A percentile compares a stretch with the other conserved stretches of the same genome.
Evolutionary conservation across 2,329 filamentous ascomycete species (phyloP).

Genomic region (Ampelomyces quisqualis): DNA sequence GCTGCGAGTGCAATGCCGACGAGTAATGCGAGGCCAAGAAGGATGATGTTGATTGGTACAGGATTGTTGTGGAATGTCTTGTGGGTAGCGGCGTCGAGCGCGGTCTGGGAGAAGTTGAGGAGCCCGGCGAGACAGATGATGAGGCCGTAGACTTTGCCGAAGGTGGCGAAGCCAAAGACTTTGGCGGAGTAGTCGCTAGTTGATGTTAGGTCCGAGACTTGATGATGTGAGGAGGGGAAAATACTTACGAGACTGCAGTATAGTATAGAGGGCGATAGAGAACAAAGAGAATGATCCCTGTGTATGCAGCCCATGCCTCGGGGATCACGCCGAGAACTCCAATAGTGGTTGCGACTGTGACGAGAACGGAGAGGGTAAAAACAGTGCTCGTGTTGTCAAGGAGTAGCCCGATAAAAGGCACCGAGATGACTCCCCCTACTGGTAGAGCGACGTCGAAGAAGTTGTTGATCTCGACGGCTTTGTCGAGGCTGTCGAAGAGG

Average conservation of each 20-base stretch:
- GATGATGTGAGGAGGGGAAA: background rate
- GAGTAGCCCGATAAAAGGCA: slow-evolving; percentile 80
- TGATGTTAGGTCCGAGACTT: slow-evolving; percentile 5
- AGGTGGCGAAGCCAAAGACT: slow-evolving; percentile 87
- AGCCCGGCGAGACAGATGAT: slow-evolving; percentile 84
- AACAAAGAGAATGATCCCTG: slow-evolving; percentile 76
- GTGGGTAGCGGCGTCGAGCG: slow-evolving; percentile 76
- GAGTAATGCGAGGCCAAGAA: slow-evolving; percentile 62
- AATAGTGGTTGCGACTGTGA: slow-evolving; percentile 70
- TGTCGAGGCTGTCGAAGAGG: slow-evolving; percentile 63
- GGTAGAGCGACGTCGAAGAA: slow-evolving; percentile 87
- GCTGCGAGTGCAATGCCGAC: slow-evolving; percentile 66
- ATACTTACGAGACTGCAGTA: slow-evolving; percentile 70
- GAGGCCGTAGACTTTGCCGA: slow-evolving; percentile 90
- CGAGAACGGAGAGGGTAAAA: slow-evolving; percentile 69
- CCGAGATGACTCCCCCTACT: slow-evolving; percentile 76
- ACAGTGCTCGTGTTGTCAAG: slow-evolving; percentile 76
- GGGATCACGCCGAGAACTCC: slow-evolving; percentile 76
- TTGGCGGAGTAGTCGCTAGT: slow-evolving; percentile 77
- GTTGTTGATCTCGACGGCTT: slow-evolving; percentile 71
- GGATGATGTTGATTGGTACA: slow-evolving; percentile 70
- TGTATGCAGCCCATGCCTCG: slow-evolving; percentile 69
- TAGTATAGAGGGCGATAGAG: slow-evolving; percentile 88
- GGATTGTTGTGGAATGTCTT: slow-evolving; percentile 70
- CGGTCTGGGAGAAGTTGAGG: slow-evolving; percentile 80